Evolutionary conservation across 106 monocot genomes (phyloP).

Genomic region (Allium cepa): DNA sequence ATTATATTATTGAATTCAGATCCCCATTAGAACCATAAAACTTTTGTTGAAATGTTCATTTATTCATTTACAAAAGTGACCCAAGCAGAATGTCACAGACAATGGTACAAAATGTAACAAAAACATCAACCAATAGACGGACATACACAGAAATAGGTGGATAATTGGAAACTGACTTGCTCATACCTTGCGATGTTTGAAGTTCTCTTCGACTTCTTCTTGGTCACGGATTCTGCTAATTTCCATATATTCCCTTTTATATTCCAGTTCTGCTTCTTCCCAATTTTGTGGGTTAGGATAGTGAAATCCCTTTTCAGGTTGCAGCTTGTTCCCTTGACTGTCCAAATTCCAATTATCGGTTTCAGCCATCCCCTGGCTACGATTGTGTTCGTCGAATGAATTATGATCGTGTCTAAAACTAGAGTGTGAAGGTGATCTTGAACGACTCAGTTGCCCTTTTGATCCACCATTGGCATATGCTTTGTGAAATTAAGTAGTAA

Average conservation of each 20-base stretch:
- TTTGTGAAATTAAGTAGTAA: slow-evolving; percentile 63
- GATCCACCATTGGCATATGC: slow-evolving; percentile 77
- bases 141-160: too few relatives aligned
- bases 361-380: slow-evolving; percentile 23
- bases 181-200: slow-evolving; percentile 84
- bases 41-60: too few relatives aligned
- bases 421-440: slow-evolving; percentile 55
- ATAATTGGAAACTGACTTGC: not conserved
- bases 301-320: slow-evolving; percentile 31
- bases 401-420: slow-evolving; percentile 33
- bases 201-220: slow-evolving; percentile 87
- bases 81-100: too few relatives aligned
- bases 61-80: too few relatives aligned
- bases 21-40: too few relatives aligned
- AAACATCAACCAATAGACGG: too few relatives aligned
- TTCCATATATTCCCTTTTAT: slow-evolving; percentile 62
- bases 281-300: slow-evolving; percentile 33
- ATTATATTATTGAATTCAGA: too few relatives aligned
- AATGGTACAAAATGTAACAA: too few relatives aligned
- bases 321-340: slow-evolving; percentile 33
- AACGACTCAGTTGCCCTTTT: slow-evolving; percentile 42
- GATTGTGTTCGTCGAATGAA: slow-evolving; percentile 40
- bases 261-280: slow-evolving; percentile 78
- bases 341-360: slow-evolving; percentile 37
- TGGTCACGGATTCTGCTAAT: slow-evolving; percentile 47